A percentile compares a stretch with the other conserved stretches of the same genome.
Evolutionary conservation across 768 basidiomycete genomes (phyloP).

Genomic region (Mycena galericulata): DNA sequence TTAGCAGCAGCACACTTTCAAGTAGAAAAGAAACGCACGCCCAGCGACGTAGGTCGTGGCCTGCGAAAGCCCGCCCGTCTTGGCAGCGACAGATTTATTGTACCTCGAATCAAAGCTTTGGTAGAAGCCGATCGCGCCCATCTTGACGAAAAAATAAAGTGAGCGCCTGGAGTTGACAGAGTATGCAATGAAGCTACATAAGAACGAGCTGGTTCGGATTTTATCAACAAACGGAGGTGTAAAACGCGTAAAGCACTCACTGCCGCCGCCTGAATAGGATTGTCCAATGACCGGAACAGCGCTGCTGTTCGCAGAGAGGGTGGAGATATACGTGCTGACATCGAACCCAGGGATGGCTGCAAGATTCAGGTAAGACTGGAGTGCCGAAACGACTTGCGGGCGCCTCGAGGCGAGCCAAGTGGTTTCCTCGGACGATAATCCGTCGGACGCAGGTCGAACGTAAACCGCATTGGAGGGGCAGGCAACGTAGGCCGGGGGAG

Average conservation of each 20-base stretch:
- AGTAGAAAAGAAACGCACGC: too few species aligned
- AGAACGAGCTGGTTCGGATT: background rate
- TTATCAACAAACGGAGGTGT: too few species aligned
- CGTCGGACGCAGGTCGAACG: constrained; percentile 21
- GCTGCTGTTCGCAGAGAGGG: constrained; percentile 17
- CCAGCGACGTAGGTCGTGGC: too few species aligned
- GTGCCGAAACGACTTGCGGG: constrained; percentile 17
- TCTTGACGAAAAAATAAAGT: constrained; percentile 8
- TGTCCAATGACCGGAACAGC: too few species aligned
- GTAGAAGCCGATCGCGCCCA: constrained; percentile 16
- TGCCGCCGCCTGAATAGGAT: too few species aligned
- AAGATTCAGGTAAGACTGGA: constrained; percentile 24
- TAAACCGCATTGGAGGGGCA: constrained; percentile 9
- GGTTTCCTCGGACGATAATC: constrained; percentile 17
- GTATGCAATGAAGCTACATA: background rate
- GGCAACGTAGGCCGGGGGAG: constrained; percentile 12
- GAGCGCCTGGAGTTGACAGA: background rate
- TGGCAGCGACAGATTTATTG: too few species aligned
- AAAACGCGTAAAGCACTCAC: too few species aligned
- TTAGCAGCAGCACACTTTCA: too few species aligned
- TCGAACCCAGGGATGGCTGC: constrained; percentile 22
- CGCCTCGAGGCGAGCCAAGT: constrained; percentile 21
- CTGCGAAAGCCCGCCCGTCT: too few species aligned
- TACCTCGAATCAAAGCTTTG: constrained; percentile 26
- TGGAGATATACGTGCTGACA: constrained; percentile 16